These are phyloP conservation scores for Trifolium repens DNA, from an alignment of 306 rosid species.

Conservation along the genomic window DNA sequence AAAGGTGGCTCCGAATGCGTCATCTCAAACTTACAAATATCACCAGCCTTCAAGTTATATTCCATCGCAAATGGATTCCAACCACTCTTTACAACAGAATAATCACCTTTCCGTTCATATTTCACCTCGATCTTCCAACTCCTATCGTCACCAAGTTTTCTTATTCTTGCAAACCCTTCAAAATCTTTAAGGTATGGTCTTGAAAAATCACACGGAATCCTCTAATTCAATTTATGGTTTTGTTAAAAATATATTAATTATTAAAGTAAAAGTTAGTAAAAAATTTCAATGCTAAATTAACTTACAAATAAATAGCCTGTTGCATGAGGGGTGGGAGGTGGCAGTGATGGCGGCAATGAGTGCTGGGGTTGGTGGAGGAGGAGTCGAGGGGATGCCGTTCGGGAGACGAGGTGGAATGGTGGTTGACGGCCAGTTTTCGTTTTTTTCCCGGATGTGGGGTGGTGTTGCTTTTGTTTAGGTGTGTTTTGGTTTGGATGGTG, in stretches of 20 bases:
- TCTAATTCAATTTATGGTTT: background rate
- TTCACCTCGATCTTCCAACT: background rate
- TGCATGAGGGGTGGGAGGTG: too few species aligned
- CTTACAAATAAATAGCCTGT: background rate
- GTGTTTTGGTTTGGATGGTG: too few species aligned
- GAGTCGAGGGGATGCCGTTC: too few species aligned
- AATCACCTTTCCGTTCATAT: too few species aligned
- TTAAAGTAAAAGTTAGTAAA: background rate
- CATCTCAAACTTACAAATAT: background rate
- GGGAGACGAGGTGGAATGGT: too few species aligned
- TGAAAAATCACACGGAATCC: background rate
- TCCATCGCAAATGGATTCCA: background rate
- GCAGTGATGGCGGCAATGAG: too few species aligned
- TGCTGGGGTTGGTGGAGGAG: too few species aligned
- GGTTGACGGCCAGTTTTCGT: too few species aligned
- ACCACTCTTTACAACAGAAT: background rate
- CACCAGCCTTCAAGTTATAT: background rate
- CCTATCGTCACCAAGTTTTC: background rate
- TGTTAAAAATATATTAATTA: background rate
- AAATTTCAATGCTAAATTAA: background rate
- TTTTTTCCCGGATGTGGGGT: too few species aligned
- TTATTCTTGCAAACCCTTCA: background rate
- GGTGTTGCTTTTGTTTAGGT: too few species aligned
- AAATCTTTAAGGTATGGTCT: background rate
- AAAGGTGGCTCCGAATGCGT: background rate